Evolutionary conservation across 148 eudicot genomes (phyloP).

Genomic region (Amaranthus hypochondriacus): DNA sequence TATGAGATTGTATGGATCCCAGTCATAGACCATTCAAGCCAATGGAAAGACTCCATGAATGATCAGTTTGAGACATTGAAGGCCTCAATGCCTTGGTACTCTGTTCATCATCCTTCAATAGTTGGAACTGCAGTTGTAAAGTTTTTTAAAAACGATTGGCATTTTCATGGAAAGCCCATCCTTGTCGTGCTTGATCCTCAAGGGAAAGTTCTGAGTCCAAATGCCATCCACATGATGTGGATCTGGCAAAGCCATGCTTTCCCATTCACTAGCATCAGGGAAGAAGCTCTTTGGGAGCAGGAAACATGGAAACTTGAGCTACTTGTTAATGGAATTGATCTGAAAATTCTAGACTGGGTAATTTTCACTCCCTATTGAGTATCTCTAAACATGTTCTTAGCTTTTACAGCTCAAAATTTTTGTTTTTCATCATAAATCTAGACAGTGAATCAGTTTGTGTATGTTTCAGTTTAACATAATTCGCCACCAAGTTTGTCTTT

Average conservation of each 20-base stretch:
- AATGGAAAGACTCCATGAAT: slow-evolving; percentile 39
- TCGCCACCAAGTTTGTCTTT: too few species aligned
- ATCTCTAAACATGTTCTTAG: not conserved
- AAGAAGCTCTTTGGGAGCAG: slow-evolving; percentile 49
- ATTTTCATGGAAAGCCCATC: slow-evolving; percentile 47
- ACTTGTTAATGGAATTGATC: slow-evolving; percentile 49
- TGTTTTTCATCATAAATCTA: not conserved
- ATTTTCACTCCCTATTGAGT: not conserved
- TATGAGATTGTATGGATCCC: slow-evolving; percentile 72
- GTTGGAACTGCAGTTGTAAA: slow-evolving; percentile 36
- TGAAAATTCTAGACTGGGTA: slow-evolving; percentile 48
- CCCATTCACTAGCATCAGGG: slow-evolving; percentile 55
- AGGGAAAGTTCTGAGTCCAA: slow-evolving; percentile 54
- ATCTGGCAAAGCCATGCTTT: slow-evolving; percentile 68
- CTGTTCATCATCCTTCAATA: slow-evolving; percentile 47
- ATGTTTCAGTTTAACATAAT: too few species aligned
- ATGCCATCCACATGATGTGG: slow-evolving; percentile 80
- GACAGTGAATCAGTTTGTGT: too few species aligned
- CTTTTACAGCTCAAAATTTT: not conserved
- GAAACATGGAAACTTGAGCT: slow-evolving; percentile 64
- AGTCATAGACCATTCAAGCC: slow-evolving; percentile 38
- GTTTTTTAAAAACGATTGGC: slow-evolving; percentile 48
- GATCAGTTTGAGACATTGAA: slow-evolving; percentile 39
- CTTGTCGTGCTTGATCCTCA: slow-evolving; percentile 60
- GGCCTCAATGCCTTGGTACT: slow-evolving; percentile 59